Conservation (phyloP, 345 rosid species). For the Orychophragmus violaceus region DNA sequence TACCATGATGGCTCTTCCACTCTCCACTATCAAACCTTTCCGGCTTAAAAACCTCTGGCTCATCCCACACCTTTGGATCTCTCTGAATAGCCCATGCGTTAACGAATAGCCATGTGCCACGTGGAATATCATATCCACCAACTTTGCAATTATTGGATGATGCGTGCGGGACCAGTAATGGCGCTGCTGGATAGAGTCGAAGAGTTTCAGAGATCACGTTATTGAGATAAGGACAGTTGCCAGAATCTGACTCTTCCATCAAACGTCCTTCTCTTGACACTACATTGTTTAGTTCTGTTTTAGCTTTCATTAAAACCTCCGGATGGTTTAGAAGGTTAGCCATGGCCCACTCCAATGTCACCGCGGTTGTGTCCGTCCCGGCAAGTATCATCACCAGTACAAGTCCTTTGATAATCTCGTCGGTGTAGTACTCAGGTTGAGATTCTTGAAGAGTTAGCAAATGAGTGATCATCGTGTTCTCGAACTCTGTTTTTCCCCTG, state of each 20-base stretch:
- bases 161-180: constrained; percentile 39
- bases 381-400: constrained; percentile 15
- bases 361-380: constrained; percentile 6
- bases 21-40: constrained; percentile 25
- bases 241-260: constrained; percentile 29
- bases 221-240: constrained; percentile 23
- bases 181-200: constrained; percentile 9
- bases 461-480: constrained; percentile 40
- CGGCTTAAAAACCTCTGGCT: constrained; percentile 33
- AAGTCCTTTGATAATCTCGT: constrained; percentile 46
- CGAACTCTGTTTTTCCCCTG: not conserved
- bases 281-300: not conserved
- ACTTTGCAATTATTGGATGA: constrained; percentile 29
- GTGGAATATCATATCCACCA: constrained; percentile 34
- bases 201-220: constrained; percentile 34
- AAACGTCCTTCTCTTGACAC: not conserved
- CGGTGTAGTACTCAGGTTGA: constrained; percentile 38
- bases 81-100: constrained; percentile 48
- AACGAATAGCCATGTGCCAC: constrained; percentile 32
- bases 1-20: not conserved
- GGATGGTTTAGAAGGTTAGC: constrained; percentile 9
- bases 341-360: constrained; percentile 6
- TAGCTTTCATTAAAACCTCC: not conserved
- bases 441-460: constrained; percentile 39
- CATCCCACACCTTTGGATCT: constrained; percentile 37